Percentiles rank a stretch among this genome's conserved stretches.
phyloP scores from a whole-genome alignment of 73 alveolate species.

The Tetrahymena borealis region DNA sequence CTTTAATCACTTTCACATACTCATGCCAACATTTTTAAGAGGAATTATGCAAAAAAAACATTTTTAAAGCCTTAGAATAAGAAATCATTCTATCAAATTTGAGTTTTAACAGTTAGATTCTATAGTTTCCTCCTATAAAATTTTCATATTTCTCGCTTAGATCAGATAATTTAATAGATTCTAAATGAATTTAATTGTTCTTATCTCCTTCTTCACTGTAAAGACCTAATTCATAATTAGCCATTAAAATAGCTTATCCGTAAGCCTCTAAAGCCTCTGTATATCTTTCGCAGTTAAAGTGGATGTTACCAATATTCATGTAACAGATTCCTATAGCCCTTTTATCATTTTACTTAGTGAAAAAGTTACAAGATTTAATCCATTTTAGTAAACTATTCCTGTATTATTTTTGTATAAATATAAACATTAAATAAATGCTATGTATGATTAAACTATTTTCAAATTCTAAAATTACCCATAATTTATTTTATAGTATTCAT shows the following conservation, averaged over 20 bases:
- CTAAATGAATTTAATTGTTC: too few species aligned
- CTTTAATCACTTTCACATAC: neutral
- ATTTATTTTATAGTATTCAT: neutral
- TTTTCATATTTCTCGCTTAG: neutral
- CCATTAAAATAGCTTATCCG: neutral
- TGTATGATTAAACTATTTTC: neutral
- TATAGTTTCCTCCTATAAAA: neutral
- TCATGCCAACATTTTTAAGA: neutral
- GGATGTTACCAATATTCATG: neutral
- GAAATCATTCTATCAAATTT: neutral
- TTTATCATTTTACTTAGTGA: neutral
- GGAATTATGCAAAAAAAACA: neutral
- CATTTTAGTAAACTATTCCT: neutral
- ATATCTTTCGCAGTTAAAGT: neutral
- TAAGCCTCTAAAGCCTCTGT: neutral
- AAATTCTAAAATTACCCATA: neutral
- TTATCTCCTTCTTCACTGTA: neutral
- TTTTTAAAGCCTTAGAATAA: neutral
- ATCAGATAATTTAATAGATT: neutral
- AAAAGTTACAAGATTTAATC: neutral
- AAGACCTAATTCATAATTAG: neutral
- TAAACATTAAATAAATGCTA: neutral
- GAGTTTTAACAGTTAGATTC: neutral
- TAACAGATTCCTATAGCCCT: neutral
- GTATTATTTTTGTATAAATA: neutral